Conservation (phyloP, 139 green algal species). For the Micromonas pusilla region DNA sequence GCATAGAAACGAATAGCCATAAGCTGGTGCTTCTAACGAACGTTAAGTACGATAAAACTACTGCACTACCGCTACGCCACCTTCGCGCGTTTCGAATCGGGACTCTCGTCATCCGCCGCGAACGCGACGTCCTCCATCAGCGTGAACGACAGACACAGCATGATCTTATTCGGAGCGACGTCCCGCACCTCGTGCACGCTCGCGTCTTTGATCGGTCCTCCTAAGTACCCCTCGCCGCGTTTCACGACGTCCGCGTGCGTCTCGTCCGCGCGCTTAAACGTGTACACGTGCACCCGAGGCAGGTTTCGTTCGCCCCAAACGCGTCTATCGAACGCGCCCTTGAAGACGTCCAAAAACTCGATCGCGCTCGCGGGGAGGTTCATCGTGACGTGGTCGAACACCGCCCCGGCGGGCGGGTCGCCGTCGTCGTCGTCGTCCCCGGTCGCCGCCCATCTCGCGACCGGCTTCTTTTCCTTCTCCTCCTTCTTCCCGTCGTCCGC, state of each 20-base stretch:
- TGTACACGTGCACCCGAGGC: constrained; percentile 87
- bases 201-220: background rate
- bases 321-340: constrained; percentile 7
- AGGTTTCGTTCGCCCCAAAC: constrained; percentile 44
- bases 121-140: constrained; percentile 57
- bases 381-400: constrained; percentile 76
- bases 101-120: background rate
- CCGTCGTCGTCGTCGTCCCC: background rate
- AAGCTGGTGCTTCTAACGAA: too few species aligned
- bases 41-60: too few species aligned
- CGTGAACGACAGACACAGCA: constrained; percentile 81
- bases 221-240: background rate
- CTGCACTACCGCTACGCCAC: background rate
- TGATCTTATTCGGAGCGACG: constrained; percentile 49
- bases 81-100: background rate
- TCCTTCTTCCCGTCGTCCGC: constrained; percentile 4
- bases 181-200: background rate
- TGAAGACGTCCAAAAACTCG: constrained; percentile 18
- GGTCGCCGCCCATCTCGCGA: background rate
- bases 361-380: constrained; percentile 66
- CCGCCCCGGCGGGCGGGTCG: background rate
- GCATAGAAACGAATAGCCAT: too few species aligned
- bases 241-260: constrained; percentile 1
- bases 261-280: constrained; percentile 51
- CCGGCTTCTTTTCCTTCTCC: background rate